Percentiles rank a stretch among this genome's conserved stretches.
phyloP scores from a whole-genome alignment of 2,329 filamentous ascomycete species.

The Periconia sp. region DNA sequence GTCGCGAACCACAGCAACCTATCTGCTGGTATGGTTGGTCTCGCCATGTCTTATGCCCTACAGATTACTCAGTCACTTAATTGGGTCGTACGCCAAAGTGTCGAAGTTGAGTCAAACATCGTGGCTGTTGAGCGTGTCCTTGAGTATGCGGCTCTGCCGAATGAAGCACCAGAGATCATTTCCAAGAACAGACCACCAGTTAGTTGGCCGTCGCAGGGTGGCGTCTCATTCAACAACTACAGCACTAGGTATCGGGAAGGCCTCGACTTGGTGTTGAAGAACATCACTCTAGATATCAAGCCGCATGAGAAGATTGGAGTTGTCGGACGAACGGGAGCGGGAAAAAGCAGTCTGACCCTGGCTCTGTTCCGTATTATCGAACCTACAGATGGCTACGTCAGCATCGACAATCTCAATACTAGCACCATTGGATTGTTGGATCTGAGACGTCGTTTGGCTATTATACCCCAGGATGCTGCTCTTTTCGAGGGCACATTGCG shows the following conservation, averaged over 20 bases:
- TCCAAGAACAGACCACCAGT: constrained; percentile 82
- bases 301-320: constrained; percentile 97
- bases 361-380: constrained; percentile 96
- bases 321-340: constrained; percentile 91
- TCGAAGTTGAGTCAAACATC: constrained; percentile 99
- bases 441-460: constrained; percentile 83
- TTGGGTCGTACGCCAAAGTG: constrained; percentile 98
- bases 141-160: constrained; percentile 88
- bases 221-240: constrained; percentile 89
- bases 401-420: constrained; percentile 87
- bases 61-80: constrained; percentile 97
- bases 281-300: constrained; percentile 89
- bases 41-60: constrained; percentile 95
- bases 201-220: constrained; percentile 88
- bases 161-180: constrained; percentile 92
- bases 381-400: constrained; percentile 76
- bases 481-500: constrained; percentile 91
- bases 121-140: constrained; percentile 97
- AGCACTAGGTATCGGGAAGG: constrained; percentile 90
- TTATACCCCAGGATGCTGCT: constrained; percentile 96
- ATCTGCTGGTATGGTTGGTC: constrained; percentile 76
- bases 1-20: constrained; percentile 69
- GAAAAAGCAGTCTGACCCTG: constrained; percentile 91
- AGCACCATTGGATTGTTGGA: constrained; percentile 88
- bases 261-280: constrained; percentile 88